phyloP scores from a whole-genome alignment of 2,329 filamentous ascomycete genomes.

The Cytospora mali region DNA sequence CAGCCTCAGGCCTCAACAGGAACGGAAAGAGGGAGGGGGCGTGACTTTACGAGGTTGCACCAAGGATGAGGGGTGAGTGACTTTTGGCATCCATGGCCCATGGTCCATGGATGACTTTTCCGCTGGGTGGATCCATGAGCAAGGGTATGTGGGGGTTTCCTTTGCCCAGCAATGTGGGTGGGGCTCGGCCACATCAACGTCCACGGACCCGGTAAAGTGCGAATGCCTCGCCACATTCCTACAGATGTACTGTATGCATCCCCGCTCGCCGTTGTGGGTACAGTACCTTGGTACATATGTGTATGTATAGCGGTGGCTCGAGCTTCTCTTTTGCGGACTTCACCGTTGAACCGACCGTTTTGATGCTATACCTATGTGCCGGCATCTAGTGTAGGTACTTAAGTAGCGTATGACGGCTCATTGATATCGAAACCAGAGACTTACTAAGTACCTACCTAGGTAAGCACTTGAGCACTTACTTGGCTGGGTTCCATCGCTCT shows the following conservation, averaged over 20 bases:
- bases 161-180: constrained; percentile 18
- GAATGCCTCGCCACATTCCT: constrained; percentile 8
- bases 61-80: constrained; percentile 25
- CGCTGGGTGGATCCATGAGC: constrained; percentile 9
- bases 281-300: neutral
- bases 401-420: no score
- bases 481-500: neutral
- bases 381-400: constrained; percentile 7
- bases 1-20: constrained; percentile 14
- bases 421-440: neutral
- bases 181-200: constrained; percentile 25
- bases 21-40: constrained; percentile 20
- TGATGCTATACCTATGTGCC: neutral
- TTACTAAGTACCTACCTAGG: neutral
- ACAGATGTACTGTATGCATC: constrained; percentile 7
- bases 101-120: no score
- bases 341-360: constrained; percentile 9
- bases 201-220: constrained; percentile 21
- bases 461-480: no score
- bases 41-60: constrained; percentile 29
- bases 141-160: constrained; percentile 19
- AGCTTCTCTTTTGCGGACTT: constrained; percentile 4
- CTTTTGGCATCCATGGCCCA: no score
- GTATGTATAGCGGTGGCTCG: neutral
- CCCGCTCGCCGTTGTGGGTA: constrained; percentile 13